Evolutionary conservation across 1,284 basidiomycete genomes (phyloP).

Genomic region (Trametes polyzona): DNA sequence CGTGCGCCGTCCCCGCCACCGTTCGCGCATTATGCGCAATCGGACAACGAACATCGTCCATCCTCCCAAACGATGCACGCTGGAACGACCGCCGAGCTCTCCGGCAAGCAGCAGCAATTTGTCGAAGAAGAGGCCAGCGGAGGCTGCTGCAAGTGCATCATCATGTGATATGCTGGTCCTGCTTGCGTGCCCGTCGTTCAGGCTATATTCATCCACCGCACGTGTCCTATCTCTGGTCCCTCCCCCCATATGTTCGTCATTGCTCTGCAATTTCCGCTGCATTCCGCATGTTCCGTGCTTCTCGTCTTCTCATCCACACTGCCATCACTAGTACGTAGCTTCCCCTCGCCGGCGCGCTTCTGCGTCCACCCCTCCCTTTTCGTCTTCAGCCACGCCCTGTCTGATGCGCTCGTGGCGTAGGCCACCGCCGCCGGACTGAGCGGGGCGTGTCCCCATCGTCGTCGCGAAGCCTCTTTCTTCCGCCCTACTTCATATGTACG

Average conservation of each 20-base stretch:
- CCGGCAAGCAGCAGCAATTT: constrained; percentile 10
- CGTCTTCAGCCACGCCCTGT: neutral
- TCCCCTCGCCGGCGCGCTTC: constrained; percentile 3
- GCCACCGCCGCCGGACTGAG: neutral
- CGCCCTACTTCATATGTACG: constrained; percentile 15
- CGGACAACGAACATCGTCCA: constrained; percentile 8
- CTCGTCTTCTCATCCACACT: constrained; percentile 12
- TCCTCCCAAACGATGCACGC: constrained; percentile 24
- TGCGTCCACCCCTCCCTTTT: constrained; percentile 3
- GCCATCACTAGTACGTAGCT: constrained; percentile 15
- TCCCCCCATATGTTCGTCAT: neutral
- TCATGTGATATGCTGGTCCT: constrained; percentile 38
- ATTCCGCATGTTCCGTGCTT: constrained; percentile 11
- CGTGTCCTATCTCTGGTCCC: neutral
- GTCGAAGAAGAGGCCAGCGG: constrained; percentile 33
- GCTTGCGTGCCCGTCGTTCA: neutral
- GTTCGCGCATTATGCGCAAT: constrained; percentile 55
- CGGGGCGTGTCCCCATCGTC: neutral
- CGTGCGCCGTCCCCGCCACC: constrained; percentile 57
- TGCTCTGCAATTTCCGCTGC: neutral
- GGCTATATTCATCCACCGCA: constrained; percentile 4
- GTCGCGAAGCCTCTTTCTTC: constrained; percentile 2
- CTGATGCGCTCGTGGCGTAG: neutral
- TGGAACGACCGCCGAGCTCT: constrained; percentile 12
- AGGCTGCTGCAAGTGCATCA: constrained; percentile 44